phyloP scores from a whole-genome alignment of 139 green algal genomes.

The Dunaliella sp. region DNA sequence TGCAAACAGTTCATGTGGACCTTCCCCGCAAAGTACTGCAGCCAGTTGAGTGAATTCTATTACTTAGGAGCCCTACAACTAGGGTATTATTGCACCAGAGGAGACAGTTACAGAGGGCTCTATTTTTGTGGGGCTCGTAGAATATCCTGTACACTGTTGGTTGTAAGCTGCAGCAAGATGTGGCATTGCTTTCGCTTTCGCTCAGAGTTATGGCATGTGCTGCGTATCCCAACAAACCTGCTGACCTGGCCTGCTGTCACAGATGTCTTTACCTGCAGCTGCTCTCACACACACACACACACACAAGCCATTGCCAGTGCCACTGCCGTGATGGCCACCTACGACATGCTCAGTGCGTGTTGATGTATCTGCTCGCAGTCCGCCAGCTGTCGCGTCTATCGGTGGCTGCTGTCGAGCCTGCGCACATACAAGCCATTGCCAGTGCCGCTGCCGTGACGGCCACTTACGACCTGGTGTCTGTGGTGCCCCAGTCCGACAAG shows the following conservation, averaged over 20 bases:
- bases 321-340: slow-evolving; percentile 27
- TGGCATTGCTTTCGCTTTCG: background rate
- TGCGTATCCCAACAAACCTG: background rate
- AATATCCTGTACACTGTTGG: too few species aligned
- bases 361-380: background rate
- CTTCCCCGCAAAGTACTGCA: too few species aligned
- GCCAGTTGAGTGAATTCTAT: too few species aligned
- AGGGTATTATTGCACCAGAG: too few species aligned
- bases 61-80: too few species aligned
- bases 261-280: background rate
- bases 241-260: background rate
- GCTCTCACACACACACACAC: background rate
- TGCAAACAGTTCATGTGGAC: too few species aligned
- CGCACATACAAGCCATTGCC: slow-evolving; percentile 2
- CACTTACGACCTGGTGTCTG: slow-evolving; percentile 62
- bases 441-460: slow-evolving; percentile 13
- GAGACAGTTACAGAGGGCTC: too few species aligned
- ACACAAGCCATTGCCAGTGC: slow-evolving; percentile 13
- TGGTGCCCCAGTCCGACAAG: slow-evolving; percentile 51
- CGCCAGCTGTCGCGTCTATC: background rate
- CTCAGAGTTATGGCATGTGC: background rate
- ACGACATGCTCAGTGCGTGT: slow-evolving; percentile 43
- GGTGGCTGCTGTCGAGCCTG: background rate
- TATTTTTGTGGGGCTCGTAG: too few species aligned
- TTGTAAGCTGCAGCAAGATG: too few species aligned